Conservation (phyloP, 2,329 filamentous ascomycete species). For the Paraconiothyrium sp. region DNA sequence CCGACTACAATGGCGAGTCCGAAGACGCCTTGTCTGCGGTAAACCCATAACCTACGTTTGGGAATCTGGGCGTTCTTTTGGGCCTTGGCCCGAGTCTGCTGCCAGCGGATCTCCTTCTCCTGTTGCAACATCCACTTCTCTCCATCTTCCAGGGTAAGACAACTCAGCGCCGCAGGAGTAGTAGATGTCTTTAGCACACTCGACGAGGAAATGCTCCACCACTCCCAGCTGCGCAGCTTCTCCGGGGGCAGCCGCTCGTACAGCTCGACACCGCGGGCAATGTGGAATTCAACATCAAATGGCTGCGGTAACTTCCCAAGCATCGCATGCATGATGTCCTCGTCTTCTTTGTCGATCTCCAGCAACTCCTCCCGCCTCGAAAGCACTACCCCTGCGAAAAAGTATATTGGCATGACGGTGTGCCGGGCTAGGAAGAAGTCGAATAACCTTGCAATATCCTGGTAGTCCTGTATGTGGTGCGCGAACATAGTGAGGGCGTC, state of each 20-base stretch:
- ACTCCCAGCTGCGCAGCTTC: slow-evolving; percentile 69
- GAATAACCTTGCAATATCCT: slow-evolving; percentile 88
- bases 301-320: slow-evolving; percentile 86
- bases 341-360: slow-evolving; percentile 75
- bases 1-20: slow-evolving; percentile 61
- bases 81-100: slow-evolving; percentile 66
- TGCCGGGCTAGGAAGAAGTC: slow-evolving; percentile 89
- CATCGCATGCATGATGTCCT: slow-evolving; percentile 90
- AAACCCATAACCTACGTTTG: slow-evolving; percentile 67
- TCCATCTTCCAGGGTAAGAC: slow-evolving; percentile 73
- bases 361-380: slow-evolving; percentile 85
- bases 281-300: slow-evolving; percentile 81
- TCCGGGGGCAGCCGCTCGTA: slow-evolving; percentile 76
- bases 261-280: slow-evolving; percentile 71
- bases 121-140: slow-evolving; percentile 75
- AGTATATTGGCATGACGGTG: slow-evolving; percentile 88
- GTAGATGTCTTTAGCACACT: slow-evolving; percentile 89
- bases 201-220: slow-evolving; percentile 74
- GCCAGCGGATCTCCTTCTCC: slow-evolving; percentile 73
- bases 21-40: slow-evolving; percentile 67
- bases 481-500: slow-evolving; percentile 95
- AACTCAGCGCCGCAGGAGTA: slow-evolving; percentile 58
- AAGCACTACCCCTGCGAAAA: slow-evolving; percentile 81
- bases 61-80: slow-evolving; percentile 50
- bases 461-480: slow-evolving; percentile 91